Evolutionary conservation across 495 filamentous ascomycete genomes (phyloP).

Genomic region (Parmelia sp.): DNA sequence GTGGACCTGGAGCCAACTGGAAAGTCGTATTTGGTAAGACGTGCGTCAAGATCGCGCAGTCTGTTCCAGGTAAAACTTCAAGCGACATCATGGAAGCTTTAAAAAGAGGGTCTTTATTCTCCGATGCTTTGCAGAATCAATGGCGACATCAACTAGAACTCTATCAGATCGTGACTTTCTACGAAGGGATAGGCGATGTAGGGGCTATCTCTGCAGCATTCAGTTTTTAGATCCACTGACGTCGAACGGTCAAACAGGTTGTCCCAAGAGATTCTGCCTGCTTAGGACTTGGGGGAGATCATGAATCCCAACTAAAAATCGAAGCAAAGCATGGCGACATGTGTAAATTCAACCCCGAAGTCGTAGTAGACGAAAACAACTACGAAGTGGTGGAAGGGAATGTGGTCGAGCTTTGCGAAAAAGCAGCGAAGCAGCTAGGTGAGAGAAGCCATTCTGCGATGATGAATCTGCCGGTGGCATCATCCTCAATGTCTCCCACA

Average conservation of each 20-base stretch:
- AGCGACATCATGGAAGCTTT: conserved; percentile 19
- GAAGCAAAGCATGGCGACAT: conserved; percentile 18
- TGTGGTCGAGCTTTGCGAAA: conserved; percentile 8
- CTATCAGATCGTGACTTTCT: conserved; percentile 20
- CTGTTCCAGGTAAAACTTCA: background rate
- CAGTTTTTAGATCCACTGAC: background rate
- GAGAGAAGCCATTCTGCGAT: background rate
- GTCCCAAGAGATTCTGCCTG: conserved; percentile 11
- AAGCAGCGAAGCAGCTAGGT: background rate
- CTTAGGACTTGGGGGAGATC: conserved; percentile 14
- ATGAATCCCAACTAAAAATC: conserved; percentile 10
- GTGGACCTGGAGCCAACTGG: background rate
- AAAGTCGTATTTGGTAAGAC: background rate
- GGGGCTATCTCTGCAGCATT: background rate
- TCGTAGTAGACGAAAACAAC: background rate
- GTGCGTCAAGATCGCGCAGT: conserved; percentile 3
- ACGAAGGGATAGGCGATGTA: conserved; percentile 15
- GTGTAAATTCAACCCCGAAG: conserved; percentile 15
- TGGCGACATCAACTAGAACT: conserved; percentile 18
- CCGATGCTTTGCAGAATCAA: conserved; percentile 5
- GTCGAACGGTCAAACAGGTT: conserved; percentile 3
- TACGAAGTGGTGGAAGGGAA: conserved; percentile 16
- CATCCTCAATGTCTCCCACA: no score
- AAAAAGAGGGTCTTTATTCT: conserved; percentile 13
- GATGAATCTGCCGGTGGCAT: no score